A percentile compares a stretch with the other conserved stretches of the same genome.
Evolutionary conservation across 1,139 yeast genomes (phyloP).

Genomic region (Nakaseomyces nivariensis): DNA sequence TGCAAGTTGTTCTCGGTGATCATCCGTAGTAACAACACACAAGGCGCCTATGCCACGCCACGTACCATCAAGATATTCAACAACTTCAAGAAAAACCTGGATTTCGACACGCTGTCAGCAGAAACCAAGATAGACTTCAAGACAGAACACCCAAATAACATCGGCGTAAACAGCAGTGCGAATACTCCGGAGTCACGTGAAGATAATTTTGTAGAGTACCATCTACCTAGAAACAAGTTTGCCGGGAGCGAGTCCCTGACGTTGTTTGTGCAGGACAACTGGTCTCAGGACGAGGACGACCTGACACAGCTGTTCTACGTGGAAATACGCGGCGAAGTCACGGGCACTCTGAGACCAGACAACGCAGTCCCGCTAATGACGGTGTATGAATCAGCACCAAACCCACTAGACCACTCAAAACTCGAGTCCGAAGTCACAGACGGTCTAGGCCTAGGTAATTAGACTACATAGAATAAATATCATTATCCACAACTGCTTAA

Average conservation of each 20-base stretch:
- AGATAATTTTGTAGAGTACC: slow-evolving; percentile 68
- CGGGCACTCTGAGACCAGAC: slow-evolving; percentile 35
- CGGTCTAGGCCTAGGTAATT: not conserved
- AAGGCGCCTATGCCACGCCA: slow-evolving; percentile 45
- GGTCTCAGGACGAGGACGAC: slow-evolving; percentile 43
- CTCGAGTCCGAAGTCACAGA: slow-evolving; percentile 19
- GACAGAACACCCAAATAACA: slow-evolving; percentile 57
- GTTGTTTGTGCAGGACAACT: slow-evolving; percentile 54
- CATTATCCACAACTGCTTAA: too few species aligned
- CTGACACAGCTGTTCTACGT: slow-evolving; percentile 53
- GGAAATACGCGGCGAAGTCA: slow-evolving; percentile 75
- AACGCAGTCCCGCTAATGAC: slow-evolving; percentile 48
- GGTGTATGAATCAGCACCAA: slow-evolving; percentile 82
- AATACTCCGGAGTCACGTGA: slow-evolving; percentile 33
- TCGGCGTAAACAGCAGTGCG: slow-evolving; percentile 31
- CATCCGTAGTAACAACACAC: slow-evolving; percentile 45
- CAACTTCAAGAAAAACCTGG: slow-evolving; percentile 50
- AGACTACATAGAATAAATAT: too few species aligned
- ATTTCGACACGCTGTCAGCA: slow-evolving; percentile 50
- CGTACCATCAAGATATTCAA: slow-evolving; percentile 60
- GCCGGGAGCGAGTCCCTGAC: slow-evolving; percentile 63
- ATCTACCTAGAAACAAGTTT: slow-evolving; percentile 64
- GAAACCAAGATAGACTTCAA: slow-evolving; percentile 43
- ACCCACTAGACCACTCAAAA: slow-evolving; percentile 78
- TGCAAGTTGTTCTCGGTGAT: slow-evolving; percentile 69